These are phyloP conservation scores for Oxyria digyna DNA, from an alignment of 148 eudicot genomes.

Conservation along the genomic window DNA sequence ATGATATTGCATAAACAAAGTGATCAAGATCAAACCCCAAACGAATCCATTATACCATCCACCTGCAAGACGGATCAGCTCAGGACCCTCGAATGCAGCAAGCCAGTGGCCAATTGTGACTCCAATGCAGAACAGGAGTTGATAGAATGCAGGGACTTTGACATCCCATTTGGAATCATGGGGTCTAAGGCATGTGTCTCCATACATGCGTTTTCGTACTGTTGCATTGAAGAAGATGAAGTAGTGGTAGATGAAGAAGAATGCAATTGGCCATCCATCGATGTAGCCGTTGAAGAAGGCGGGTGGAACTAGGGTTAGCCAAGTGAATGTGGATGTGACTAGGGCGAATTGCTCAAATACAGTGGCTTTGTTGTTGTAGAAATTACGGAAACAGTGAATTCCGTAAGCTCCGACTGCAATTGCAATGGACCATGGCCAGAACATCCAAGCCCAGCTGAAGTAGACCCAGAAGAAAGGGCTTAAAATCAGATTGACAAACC, in stretches of 20 bases:
- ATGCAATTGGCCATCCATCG: slow-evolving; percentile 84
- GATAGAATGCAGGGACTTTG: slow-evolving; percentile 31
- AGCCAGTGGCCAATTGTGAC: slow-evolving; percentile 66
- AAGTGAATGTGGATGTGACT: slow-evolving; percentile 63
- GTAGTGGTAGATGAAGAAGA: slow-evolving; percentile 75
- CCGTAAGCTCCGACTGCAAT: slow-evolving; percentile 45
- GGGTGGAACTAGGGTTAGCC: slow-evolving; percentile 84
- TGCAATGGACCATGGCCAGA: slow-evolving; percentile 90
- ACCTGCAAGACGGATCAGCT: slow-evolving; percentile 62
- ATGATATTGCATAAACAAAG: slow-evolving; percentile 59
- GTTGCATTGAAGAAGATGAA: slow-evolving; percentile 70
- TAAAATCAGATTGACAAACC: slow-evolving; percentile 29
- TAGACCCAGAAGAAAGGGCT: slow-evolving; percentile 89
- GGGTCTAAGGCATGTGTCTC: slow-evolving; percentile 42
- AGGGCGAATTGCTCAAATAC: slow-evolving; percentile 50
- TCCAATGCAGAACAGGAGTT: slow-evolving; percentile 38
- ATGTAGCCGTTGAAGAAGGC: slow-evolving; percentile 73
- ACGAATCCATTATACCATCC: slow-evolving; percentile 68
- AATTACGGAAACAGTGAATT: slow-evolving; percentile 35
- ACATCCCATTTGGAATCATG: slow-evolving; percentile 86
- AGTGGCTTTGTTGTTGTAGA: slow-evolving; percentile 41
- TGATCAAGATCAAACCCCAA: slow-evolving; percentile 51
- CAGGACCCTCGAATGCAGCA: slow-evolving; percentile 82
- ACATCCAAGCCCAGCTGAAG: slow-evolving; percentile 86
- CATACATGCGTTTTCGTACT: slow-evolving; percentile 62